Evolutionary conservation across 2,329 filamentous ascomycete species (phyloP), one percentile per base, ranked within the genome.

Genomic region (Aspergillus tamarii): DNA sequence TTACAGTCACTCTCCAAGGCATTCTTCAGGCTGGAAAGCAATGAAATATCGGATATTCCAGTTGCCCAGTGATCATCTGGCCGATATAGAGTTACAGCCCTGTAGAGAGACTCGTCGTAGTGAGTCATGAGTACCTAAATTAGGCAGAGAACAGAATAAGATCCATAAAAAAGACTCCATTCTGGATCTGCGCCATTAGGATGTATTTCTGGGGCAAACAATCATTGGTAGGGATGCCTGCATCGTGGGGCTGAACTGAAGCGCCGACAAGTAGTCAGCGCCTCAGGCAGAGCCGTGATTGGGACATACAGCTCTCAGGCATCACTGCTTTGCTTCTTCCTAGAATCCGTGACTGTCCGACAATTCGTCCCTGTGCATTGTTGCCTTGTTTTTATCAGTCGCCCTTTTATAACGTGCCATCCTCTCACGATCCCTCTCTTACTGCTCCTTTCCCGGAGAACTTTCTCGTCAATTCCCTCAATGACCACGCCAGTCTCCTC

Each of bases 271-370:
- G 28, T 7, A 32, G 34, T 41, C 34, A 23, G 34, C 45, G 50
- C n/a, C 48, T 43, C 43, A 54, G 48, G 45, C 58, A 21, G 48
- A 55, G 48, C 9, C 9, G 28, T 55, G 52, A 55, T 55, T 55
- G 52, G 52, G 52, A 26, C 48, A 52, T 34, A 28, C 48, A 55
- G n/a, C 34, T 39, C 32, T 55, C 52, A 55, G 52, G 52, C 52
- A 55, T 36, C 30, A 55, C n/a, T 55, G n/a, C 52, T 26, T 54
- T 28, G 26, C 30, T 26, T 34, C 32, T 34, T 53, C 8, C 28
- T 28, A 28, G 23, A 28, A 48, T 28, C 46, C n/a, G 52, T 36
- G 8, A 54, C 52, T 39, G 52, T 55, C 52, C 32, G 26, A 55
- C 32, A 52, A 23, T 36, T n/a, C 1, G n/a, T 14, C n/a, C 9